Evolutionary conservation across 306 rosid genomes (phyloP).

Genomic region (Corylus americana): DNA sequence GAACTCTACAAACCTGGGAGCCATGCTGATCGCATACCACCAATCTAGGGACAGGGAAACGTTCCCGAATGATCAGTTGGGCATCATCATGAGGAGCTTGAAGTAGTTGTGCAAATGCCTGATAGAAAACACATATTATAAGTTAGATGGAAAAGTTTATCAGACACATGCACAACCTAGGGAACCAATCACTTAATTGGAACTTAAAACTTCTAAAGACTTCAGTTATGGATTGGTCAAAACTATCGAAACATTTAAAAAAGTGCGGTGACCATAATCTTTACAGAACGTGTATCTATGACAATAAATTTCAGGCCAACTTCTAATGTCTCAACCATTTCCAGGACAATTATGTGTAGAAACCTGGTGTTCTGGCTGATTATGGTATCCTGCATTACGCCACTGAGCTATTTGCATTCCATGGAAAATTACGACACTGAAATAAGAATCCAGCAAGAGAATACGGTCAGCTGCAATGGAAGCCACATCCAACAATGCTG

Average conservation of each 20-base stretch:
- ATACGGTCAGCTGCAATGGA: constrained; percentile 88
- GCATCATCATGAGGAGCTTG: constrained; percentile 84
- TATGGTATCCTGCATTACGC: constrained; percentile 97
- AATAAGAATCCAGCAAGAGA: constrained; percentile 88
- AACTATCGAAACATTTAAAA: background rate
- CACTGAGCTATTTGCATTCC: constrained; percentile 99
- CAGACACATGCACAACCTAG: background rate
- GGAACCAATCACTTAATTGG: background rate
- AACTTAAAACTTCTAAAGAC: background rate
- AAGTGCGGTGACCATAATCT: background rate
- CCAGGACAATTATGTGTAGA: constrained; percentile 26
- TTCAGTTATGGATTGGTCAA: background rate
- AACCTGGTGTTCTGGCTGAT: constrained; percentile 86
- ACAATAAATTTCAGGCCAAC: background rate
- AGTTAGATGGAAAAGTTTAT: background rate
- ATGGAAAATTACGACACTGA: constrained; percentile 91
- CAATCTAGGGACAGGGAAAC: constrained; percentile 95
- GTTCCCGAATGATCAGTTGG: constrained; percentile 57
- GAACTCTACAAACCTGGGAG: constrained; percentile 73
- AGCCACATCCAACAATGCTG: constrained; percentile 92
- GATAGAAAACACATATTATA: background rate
- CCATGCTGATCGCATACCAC: constrained; percentile 99
- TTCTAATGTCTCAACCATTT: constrained; percentile 4
- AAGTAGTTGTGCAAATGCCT: constrained; percentile 91
- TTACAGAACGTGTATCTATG: background rate